Evolutionary conservation across 257 asterid species (phyloP).

Genomic region (Solanum medicagineum): DNA sequence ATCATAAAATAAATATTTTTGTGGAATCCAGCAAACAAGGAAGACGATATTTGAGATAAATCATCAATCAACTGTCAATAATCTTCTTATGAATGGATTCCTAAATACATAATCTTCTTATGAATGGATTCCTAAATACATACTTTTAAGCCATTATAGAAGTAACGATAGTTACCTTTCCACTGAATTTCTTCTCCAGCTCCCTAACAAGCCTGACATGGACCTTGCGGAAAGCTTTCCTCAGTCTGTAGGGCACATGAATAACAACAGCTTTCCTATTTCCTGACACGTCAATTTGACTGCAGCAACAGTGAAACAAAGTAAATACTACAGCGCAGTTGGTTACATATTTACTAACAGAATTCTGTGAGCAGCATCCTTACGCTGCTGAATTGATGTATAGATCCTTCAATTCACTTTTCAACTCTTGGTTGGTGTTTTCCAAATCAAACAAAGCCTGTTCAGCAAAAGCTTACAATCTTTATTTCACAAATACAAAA

Average conservation of each 20-base stretch:
- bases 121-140: not conserved
- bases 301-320: conserved; percentile 6
- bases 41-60: not conserved
- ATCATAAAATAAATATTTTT: not conserved
- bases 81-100: not conserved
- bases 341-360: not conserved
- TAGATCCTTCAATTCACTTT: conserved; percentile 78
- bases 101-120: not conserved
- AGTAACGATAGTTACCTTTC: conserved; percentile 39
- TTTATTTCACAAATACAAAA: not conserved
- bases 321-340: not conserved
- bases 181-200: conserved; percentile 93
- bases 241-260: conserved; percentile 72
- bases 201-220: conserved; percentile 77
- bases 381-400: conserved; percentile 76
- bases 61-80: not conserved
- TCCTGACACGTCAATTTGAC: conserved; percentile 71
- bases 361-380: not conserved
- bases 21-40: conserved; percentile 1
- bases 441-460: conserved; percentile 84
- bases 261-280: conserved; percentile 81
- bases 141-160: not conserved
- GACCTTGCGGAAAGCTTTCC: conserved; percentile 85
- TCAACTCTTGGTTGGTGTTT: conserved; percentile 71
- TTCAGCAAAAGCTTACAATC: not conserved